phyloP scores from a whole-genome alignment of 2,329 filamentous ascomycete genomes.

The Neofusicoccum ribis region DNA sequence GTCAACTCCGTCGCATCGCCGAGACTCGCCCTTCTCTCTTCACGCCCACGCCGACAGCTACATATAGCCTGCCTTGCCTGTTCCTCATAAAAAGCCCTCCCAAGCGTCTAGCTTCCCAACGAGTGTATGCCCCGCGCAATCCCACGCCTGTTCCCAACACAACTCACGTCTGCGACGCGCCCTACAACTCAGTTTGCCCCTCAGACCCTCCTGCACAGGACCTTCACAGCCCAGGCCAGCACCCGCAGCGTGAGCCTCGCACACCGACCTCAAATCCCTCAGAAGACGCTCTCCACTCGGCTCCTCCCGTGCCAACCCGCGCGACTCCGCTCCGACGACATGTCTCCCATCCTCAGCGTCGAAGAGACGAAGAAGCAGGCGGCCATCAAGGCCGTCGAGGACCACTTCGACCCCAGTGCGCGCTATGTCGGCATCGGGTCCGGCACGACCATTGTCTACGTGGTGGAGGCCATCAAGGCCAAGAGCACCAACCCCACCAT shows the following conservation, averaged over 20 bases:
- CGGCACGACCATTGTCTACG: slow-evolving; percentile 79
- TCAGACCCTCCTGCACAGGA: not conserved
- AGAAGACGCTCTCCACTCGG: not conserved
- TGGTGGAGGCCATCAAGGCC: slow-evolving; percentile 72
- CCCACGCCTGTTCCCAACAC: slow-evolving; percentile 1
- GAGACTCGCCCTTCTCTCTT: not conserved
- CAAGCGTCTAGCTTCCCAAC: slow-evolving; percentile 1
- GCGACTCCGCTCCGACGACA: slow-evolving; percentile 1
- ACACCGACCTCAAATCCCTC: not conserved
- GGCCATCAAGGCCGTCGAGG: slow-evolving; percentile 69
- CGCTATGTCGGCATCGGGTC: slow-evolving; percentile 76
- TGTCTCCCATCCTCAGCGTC: slow-evolving; percentile 39
- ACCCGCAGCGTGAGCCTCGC: not conserved
- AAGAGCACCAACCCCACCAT: slow-evolving; percentile 53
- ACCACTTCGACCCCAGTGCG: slow-evolving; percentile 66
- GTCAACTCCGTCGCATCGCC: slow-evolving; percentile 9
- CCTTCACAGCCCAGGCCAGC: not conserved
- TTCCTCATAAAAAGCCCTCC: not conserved
- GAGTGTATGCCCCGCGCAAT: slow-evolving; percentile 17
- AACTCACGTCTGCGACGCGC: not conserved
- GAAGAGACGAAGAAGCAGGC: slow-evolving; percentile 75
- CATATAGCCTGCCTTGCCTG: not conserved
- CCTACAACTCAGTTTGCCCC: not conserved
- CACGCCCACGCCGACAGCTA: not conserved
- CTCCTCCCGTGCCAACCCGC: not conserved